phyloP scores from a whole-genome alignment of 2,329 filamentous ascomycete genomes.

The Diplodia sapinea region DNA sequence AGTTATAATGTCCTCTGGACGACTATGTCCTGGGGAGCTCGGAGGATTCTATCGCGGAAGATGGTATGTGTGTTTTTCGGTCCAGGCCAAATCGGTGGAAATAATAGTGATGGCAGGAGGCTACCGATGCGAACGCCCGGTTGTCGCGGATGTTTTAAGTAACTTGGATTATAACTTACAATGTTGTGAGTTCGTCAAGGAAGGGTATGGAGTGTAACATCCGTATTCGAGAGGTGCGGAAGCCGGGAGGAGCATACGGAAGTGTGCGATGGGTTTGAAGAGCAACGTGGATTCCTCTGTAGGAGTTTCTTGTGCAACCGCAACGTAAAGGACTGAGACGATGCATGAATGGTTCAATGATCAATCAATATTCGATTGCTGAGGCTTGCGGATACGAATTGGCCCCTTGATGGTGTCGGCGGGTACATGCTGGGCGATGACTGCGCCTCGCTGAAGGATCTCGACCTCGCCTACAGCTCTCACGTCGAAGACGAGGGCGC shows the following conservation, averaged over 20 bases:
- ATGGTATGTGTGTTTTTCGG: neutral
- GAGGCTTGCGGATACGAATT: constrained; percentile 48
- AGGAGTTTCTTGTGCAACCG: neutral
- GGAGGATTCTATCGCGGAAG: neutral
- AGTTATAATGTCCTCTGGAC: too few relatives aligned
- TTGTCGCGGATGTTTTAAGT: too few relatives aligned
- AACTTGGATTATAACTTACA: too few relatives aligned
- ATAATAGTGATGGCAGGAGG: neutral
- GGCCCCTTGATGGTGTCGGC: constrained; percentile 53
- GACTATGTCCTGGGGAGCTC: neutral
- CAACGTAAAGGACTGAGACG: neutral
- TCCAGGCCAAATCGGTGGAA: neutral
- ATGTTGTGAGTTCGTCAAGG: too few relatives aligned
- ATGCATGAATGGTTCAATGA: too few relatives aligned
- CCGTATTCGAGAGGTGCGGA: too few relatives aligned
- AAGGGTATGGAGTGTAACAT: too few relatives aligned
- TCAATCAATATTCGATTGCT: neutral
- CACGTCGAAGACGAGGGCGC: constrained; percentile 51
- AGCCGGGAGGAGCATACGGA: too few relatives aligned
- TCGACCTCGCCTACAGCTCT: constrained; percentile 52
- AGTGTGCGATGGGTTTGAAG: too few relatives aligned
- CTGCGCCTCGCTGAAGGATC: constrained; percentile 56
- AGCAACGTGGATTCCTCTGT: neutral
- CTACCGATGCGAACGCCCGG: neutral
- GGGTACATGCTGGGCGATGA: constrained; percentile 42